Conservation (phyloP, 2,329 filamentous ascomycete species). For the Incumbomyces lentus region DNA sequence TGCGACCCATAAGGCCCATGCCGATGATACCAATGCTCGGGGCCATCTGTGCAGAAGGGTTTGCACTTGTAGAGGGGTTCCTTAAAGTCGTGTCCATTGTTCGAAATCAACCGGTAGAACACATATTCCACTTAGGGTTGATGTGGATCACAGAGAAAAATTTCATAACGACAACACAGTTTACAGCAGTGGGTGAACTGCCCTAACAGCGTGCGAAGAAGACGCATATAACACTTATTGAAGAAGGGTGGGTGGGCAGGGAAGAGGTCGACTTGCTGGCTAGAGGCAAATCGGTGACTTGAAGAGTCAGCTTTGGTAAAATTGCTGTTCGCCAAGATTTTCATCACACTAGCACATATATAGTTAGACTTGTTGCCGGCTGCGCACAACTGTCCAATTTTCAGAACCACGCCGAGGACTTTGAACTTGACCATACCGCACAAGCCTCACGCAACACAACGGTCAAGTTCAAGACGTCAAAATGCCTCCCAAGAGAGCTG, state of each 20-base stretch:
- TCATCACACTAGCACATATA: neutral
- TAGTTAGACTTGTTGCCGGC: neutral
- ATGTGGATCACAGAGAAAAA: too few species aligned
- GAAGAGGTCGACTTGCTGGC: too few species aligned
- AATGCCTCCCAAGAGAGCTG: slow-evolving; percentile 92
- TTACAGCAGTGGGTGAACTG: too few species aligned
- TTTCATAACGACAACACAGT: too few species aligned
- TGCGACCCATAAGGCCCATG: slow-evolving; percentile 99
- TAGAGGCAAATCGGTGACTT: too few species aligned
- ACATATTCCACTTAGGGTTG: too few species aligned
- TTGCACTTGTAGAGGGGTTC: slow-evolving; percentile 41
- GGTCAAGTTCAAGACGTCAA: slow-evolving; percentile 36
- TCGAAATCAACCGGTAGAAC: neutral
- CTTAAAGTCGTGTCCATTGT: neutral
- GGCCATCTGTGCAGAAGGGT: slow-evolving; percentile 24
- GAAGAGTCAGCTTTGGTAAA: too few species aligned
- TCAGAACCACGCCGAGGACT: neutral
- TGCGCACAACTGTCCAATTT: neutral
- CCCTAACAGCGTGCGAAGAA: neutral
- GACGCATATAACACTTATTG: neutral
- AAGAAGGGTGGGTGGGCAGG: too few species aligned
- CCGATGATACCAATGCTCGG: slow-evolving; percentile 85
- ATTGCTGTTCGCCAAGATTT: slow-evolving; percentile 1
- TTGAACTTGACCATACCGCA: slow-evolving; percentile 3
- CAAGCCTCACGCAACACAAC: neutral